A percentile compares a stretch with the other conserved stretches of the same genome.
These are phyloP conservation scores for Kockiozyma suomiensis DNA, from an alignment of 805 yeast species.

Conservation along the genomic window DNA sequence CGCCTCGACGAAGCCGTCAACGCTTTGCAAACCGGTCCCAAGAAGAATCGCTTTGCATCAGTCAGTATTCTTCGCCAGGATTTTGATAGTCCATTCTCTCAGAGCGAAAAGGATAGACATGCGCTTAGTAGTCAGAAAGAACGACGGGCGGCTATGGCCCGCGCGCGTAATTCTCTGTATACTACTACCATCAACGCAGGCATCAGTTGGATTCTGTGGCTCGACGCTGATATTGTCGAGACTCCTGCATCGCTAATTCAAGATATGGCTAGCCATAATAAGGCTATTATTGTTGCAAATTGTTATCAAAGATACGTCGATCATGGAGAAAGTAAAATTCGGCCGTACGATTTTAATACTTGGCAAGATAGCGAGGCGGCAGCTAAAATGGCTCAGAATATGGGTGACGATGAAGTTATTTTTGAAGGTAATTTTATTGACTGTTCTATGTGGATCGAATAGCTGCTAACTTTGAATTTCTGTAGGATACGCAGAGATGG, in stretches of 20 bases:
- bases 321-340: slow-evolving; percentile 58
- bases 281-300: slow-evolving; percentile 87
- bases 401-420: slow-evolving; percentile 87
- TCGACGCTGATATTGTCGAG: slow-evolving; percentile 92
- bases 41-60: slow-evolving; percentile 72
- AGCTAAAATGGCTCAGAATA: slow-evolving; percentile 63
- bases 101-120: slow-evolving; percentile 74
- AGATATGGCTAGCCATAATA: slow-evolving; percentile 82
- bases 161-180: slow-evolving; percentile 88
- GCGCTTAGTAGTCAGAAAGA: slow-evolving; percentile 84
- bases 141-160: slow-evolving; percentile 87
- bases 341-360: slow-evolving; percentile 95
- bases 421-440: slow-evolving; percentile 70
- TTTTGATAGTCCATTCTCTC: slow-evolving; percentile 67
- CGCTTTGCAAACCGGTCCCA: slow-evolving; percentile 63
- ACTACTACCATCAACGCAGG: slow-evolving; percentile 87
- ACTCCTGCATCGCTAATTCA: slow-evolving; percentile 81
- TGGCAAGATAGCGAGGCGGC: slow-evolving; percentile 82
- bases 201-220: slow-evolving; percentile 95
- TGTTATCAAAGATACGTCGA: slow-evolving; percentile 83
- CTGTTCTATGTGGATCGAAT: neutral
- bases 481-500: slow-evolving; percentile 70
- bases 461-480: neutral
- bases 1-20: slow-evolving; percentile 76
- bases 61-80: slow-evolving; percentile 92